Percentiles rank a stretch among this genome's conserved stretches.
These are phyloP conservation scores for Penicillium verrucosum DNA, from an alignment of 2,329 filamentous ascomycete genomes.

Conservation along the genomic window DNA sequence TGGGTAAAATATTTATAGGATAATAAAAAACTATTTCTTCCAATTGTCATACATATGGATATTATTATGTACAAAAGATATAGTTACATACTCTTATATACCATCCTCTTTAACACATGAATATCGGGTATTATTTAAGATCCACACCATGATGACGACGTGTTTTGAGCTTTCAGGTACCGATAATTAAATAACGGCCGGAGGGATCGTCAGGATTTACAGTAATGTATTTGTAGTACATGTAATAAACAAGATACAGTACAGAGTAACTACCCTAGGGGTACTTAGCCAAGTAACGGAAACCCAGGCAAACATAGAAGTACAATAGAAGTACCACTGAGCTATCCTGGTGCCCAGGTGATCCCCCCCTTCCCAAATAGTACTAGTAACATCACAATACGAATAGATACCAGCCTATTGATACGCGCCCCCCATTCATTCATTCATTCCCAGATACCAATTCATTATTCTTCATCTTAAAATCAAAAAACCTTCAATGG, in stretches of 20 bases:
- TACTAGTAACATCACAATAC: neutral
- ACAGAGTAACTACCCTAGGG: neutral
- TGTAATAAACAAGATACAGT: neutral
- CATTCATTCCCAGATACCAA: neutral
- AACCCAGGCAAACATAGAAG: neutral
- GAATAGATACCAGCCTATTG: conserved; percentile 6
- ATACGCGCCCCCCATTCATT: neutral
- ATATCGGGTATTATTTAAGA: neutral
- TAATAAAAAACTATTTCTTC: neutral
- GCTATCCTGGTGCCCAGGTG: neutral
- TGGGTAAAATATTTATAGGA: neutral
- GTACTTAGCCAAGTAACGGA: neutral
- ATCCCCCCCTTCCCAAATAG: neutral
- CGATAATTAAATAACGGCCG: neutral
- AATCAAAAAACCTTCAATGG: neutral
- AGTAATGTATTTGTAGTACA: conserved; percentile 1
- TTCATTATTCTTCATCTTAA: neutral
- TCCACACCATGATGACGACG: conserved; percentile 9
- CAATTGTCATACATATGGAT: neutral
- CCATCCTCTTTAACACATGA: neutral
- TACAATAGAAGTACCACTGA: no score
- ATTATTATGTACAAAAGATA: neutral
- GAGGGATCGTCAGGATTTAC: neutral
- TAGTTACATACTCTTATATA: neutral
- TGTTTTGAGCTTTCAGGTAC: neutral